A percentile compares a stretch with the other conserved stretches of the same genome.
phyloP scores from a whole-genome alignment of 768 basidiomycete genomes.

The Holtermannia corniformis region DNA sequence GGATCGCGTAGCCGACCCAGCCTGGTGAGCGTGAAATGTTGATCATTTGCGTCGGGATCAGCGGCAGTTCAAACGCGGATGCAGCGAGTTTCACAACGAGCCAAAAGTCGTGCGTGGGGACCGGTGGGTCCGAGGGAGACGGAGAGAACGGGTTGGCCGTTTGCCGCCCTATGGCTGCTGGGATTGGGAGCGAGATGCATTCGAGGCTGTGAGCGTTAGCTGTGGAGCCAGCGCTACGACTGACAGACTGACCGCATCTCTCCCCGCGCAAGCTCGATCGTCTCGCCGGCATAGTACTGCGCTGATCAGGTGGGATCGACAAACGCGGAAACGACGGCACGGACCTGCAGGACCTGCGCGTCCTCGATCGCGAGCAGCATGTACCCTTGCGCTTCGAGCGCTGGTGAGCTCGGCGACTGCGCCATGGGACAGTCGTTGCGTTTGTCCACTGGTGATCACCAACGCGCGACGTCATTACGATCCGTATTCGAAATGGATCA shows the following conservation, averaged over 20 bases:
- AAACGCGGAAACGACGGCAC: neutral
- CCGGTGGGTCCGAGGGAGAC: conserved; percentile 26
- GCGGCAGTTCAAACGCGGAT: conserved; percentile 49
- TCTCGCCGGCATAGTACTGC: conserved; percentile 26
- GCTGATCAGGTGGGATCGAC: neutral
- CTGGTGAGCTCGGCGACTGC: too few species aligned
- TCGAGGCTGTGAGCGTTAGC: conserved; percentile 45
- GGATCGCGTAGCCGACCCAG: neutral
- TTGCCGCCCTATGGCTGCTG: conserved; percentile 29
- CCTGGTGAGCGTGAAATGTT: conserved; percentile 1
- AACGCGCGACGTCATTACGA: too few species aligned
- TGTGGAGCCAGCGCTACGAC: neutral
- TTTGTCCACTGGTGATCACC: too few species aligned
- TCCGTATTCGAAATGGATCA: too few species aligned
- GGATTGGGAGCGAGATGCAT: conserved; percentile 50
- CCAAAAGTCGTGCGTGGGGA: conserved; percentile 52
- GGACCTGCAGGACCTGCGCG: conserved; percentile 32
- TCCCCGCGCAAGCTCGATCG: conserved; percentile 28
- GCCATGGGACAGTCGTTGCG: too few species aligned
- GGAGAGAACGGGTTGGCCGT: conserved; percentile 36
- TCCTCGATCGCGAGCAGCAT: conserved; percentile 35
- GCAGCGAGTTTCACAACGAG: conserved; percentile 53
- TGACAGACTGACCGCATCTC: conserved; percentile 24
- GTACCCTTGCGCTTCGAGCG: conserved; percentile 28
- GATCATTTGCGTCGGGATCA: conserved; percentile 53